phyloP scores from a whole-genome alignment of 1,284 basidiomycete genomes.

The Pyrrhoderma lamaoense region DNA sequence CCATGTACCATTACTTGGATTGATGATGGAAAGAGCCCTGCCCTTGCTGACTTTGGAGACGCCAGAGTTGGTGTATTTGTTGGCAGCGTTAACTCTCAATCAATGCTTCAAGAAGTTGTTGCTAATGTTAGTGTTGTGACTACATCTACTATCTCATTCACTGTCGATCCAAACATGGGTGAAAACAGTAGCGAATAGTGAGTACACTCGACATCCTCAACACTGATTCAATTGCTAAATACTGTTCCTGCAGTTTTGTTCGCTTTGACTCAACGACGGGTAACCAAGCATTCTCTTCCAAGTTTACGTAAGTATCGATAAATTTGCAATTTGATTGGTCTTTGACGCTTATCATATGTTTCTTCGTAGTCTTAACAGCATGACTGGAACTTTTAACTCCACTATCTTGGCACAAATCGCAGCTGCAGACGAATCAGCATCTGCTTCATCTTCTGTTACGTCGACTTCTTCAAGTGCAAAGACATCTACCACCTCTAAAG shows the following conservation, averaged over 20 bases:
- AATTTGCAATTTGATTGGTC: slow-evolving; percentile 21
- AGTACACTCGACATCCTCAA: slow-evolving; percentile 25
- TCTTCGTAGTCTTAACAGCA: slow-evolving; percentile 34
- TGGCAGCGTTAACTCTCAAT: slow-evolving; percentile 58
- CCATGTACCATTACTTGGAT: slow-evolving; percentile 57
- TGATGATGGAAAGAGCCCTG: slow-evolving; percentile 51
- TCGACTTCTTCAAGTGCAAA: slow-evolving; percentile 18
- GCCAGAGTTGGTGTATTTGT: slow-evolving; percentile 63
- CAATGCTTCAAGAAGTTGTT: slow-evolving; percentile 57
- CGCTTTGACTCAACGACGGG: slow-evolving; percentile 55
- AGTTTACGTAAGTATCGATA: slow-evolving; percentile 41
- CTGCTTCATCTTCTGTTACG: slow-evolving; percentile 19
- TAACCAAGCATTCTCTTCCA: slow-evolving; percentile 70
- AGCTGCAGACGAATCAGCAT: slow-evolving; percentile 18
- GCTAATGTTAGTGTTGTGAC: slow-evolving; percentile 54
- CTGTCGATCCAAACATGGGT: slow-evolving; percentile 54
- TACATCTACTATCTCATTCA: slow-evolving; percentile 46
- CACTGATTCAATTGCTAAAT: neutral
- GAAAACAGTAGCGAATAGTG: slow-evolving; percentile 55
- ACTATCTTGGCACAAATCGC: slow-evolving; percentile 46
- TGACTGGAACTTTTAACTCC: slow-evolving; percentile 58
- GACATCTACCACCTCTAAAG: slow-evolving; percentile 17
- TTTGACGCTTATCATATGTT: slow-evolving; percentile 29
- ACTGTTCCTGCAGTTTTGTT: slow-evolving; percentile 49
- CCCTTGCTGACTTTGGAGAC: slow-evolving; percentile 51